phyloP scores from a whole-genome alignment of 2,329 filamentous ascomycete genomes.

The Cladophialophora yegresii region DNA sequence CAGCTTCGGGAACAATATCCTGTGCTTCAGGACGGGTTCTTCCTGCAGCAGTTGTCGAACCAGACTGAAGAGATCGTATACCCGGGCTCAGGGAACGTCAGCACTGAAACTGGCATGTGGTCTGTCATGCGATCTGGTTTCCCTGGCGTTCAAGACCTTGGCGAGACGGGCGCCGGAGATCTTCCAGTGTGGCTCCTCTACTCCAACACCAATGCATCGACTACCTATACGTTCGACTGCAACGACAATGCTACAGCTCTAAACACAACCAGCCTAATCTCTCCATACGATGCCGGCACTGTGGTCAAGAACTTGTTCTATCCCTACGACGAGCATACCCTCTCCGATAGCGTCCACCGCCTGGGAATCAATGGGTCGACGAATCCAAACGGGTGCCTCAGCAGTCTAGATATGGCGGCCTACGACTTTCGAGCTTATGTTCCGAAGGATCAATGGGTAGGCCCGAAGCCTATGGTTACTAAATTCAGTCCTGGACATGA shows the following conservation, averaged over 20 bases:
- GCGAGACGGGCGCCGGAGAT: conserved; percentile 38
- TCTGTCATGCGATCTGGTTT: conserved; percentile 58
- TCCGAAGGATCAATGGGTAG: conserved; percentile 53
- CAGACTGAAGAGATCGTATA: conserved; percentile 55
- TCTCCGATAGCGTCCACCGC: conserved; percentile 51
- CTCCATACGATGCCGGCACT: conserved; percentile 57
- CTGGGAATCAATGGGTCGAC: conserved; percentile 53
- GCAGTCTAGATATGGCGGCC: conserved; percentile 54
- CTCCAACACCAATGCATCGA: conserved; percentile 51
- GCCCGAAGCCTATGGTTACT: conserved; percentile 61
- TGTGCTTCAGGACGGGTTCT: conserved; percentile 62
- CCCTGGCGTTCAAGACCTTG: conserved; percentile 55
- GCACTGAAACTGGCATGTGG: conserved; percentile 63
- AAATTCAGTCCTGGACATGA: conserved; percentile 65
- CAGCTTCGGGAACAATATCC: conserved; percentile 60
- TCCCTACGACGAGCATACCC: conserved; percentile 58
- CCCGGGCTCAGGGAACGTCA: conserved; percentile 55
- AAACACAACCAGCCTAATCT: conserved; percentile 51
- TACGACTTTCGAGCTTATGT: conserved; percentile 65
- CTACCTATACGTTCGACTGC: conserved; percentile 62
- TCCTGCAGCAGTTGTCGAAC: conserved; percentile 58
- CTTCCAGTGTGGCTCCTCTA: conserved; percentile 51
- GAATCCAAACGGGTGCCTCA: conserved; percentile 58
- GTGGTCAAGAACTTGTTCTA: conserved; percentile 65
- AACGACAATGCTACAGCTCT: conserved; percentile 41